Evolutionary conservation across 768 basidiomycete species (phyloP).

Genomic region (Scleroderma citrinum): DNA sequence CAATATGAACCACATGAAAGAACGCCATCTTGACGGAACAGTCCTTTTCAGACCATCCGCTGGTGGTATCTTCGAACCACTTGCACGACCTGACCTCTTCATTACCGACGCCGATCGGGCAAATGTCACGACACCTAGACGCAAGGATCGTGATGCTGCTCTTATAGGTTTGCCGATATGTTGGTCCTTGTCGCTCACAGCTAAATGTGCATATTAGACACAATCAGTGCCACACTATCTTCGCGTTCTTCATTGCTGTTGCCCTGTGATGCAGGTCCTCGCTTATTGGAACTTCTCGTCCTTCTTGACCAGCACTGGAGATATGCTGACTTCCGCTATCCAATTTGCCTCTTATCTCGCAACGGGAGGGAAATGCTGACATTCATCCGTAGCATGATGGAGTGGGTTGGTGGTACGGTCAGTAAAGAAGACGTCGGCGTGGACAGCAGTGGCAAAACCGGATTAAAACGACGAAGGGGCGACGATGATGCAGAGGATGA

Average conservation of each 20-base stretch:
- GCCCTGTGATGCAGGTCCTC: slow-evolving; percentile 90
- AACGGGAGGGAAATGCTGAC: slow-evolving; percentile 92
- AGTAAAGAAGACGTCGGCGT: slow-evolving; percentile 89
- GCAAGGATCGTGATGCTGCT: slow-evolving; percentile 86
- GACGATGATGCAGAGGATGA: slow-evolving; percentile 78
- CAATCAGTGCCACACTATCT: slow-evolving; percentile 80
- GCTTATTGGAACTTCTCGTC: slow-evolving; percentile 93
- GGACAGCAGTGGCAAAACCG: slow-evolving; percentile 52
- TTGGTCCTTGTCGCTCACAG: background rate
- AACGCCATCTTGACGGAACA: slow-evolving; percentile 92
- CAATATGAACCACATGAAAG: slow-evolving; percentile 92
- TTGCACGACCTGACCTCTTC: slow-evolving; percentile 85
- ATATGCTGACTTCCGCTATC: slow-evolving; percentile 75
- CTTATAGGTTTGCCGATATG: slow-evolving; percentile 59
- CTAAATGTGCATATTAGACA: slow-evolving; percentile 44
- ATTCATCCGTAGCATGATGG: slow-evolving; percentile 95
- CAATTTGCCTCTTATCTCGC: slow-evolving; percentile 89
- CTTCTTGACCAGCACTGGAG: slow-evolving; percentile 97
- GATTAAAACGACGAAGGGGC: slow-evolving; percentile 47
- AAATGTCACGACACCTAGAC: slow-evolving; percentile 73
- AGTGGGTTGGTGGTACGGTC: slow-evolving; percentile 96
- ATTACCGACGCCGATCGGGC: slow-evolving; percentile 91
- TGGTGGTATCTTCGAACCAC: slow-evolving; percentile 79
- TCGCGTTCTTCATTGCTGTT: slow-evolving; percentile 79
- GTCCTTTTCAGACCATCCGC: slow-evolving; percentile 70